Conservation (phyloP, 1,139 yeast species). For the Sugiyamaella xylanicola region DNA sequence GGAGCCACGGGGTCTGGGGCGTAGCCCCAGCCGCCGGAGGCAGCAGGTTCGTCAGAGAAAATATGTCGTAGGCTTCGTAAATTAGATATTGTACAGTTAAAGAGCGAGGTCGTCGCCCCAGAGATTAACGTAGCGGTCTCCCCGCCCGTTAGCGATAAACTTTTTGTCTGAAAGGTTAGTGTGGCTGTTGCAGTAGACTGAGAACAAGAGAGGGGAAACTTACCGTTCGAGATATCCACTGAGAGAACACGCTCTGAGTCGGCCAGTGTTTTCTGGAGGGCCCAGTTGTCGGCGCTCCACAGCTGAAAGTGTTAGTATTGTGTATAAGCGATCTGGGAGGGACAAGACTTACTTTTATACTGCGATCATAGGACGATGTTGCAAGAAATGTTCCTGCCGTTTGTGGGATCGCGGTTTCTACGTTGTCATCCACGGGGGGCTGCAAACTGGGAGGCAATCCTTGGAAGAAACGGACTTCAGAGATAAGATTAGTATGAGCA, state of each 20-base stretch:
- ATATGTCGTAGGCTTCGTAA: background rate
- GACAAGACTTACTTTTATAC: constrained; percentile 43
- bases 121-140: constrained; percentile 77
- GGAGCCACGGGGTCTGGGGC: background rate
- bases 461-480: constrained; percentile 62
- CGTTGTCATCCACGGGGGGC: constrained; percentile 27
- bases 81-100: constrained; percentile 1
- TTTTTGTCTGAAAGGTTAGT: constrained; percentile 24
- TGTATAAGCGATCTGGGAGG: constrained; percentile 50
- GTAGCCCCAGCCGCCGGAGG: background rate
- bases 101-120: constrained; percentile 46
- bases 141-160: constrained; percentile 65
- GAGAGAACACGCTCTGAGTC: constrained; percentile 75
- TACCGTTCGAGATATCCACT: constrained; percentile 56
- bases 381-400: constrained; percentile 54
- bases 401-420: constrained; percentile 18
- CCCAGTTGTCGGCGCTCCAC: constrained; percentile 79
- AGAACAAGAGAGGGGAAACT: too few relatives aligned
- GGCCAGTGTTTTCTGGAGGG: constrained; percentile 53
- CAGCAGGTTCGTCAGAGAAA: background rate
- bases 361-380: constrained; percentile 72
- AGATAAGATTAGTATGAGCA: constrained; percentile 75
- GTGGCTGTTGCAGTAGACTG: too few relatives aligned
- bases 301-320: constrained; percentile 59
- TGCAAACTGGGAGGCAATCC: constrained; percentile 31